These are phyloP conservation scores for Pholiota microspora DNA, from an alignment of 768 basidiomycete genomes.

Conservation along the genomic window DNA sequence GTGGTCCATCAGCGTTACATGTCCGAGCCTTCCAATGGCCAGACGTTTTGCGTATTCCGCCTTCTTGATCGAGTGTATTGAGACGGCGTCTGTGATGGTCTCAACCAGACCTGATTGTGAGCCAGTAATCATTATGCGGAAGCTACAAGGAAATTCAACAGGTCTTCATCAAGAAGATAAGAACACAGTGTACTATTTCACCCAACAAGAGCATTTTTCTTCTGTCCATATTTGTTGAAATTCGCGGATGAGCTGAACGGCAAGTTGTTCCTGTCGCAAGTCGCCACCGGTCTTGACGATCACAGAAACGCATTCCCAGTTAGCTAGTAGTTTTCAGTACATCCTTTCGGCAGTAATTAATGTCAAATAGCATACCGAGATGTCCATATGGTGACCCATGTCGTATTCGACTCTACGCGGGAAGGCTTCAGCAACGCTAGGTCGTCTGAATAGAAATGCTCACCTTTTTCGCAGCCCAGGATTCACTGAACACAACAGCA, in stretches of 20 bases:
- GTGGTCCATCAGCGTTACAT: constrained; percentile 90
- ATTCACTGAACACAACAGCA: constrained; percentile 93
- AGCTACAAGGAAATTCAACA: constrained; percentile 44
- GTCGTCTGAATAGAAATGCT: background rate
- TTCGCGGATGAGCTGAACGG: constrained; percentile 90
- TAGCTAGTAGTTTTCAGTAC: constrained; percentile 37
- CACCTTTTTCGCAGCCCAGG: constrained; percentile 93
- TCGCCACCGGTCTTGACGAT: constrained; percentile 99
- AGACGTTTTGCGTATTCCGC: constrained; percentile 92
- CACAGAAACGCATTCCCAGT: constrained; percentile 90
- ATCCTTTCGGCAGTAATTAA: background rate
- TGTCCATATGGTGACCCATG: constrained; percentile 96
- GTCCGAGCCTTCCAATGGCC: constrained; percentile 75
- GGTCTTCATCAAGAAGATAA: background rate
- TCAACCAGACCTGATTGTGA: constrained; percentile 92
- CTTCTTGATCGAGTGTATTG: constrained; percentile 99
- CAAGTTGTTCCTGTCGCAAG: constrained; percentile 94
- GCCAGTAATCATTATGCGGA: constrained; percentile 94
- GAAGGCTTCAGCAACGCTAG: background rate
- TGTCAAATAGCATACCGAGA: constrained; percentile 51
- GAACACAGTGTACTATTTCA: constrained; percentile 67
- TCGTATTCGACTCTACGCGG: constrained; percentile 76
- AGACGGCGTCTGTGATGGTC: constrained; percentile 97
- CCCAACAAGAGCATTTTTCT: constrained; percentile 90
- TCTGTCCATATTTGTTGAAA: constrained; percentile 96